Percentiles rank a stretch among this genome's conserved stretches.
Evolutionary conservation across 805 yeast genomes (phyloP).

Genomic region (Hyphopichia homilentoma): DNA sequence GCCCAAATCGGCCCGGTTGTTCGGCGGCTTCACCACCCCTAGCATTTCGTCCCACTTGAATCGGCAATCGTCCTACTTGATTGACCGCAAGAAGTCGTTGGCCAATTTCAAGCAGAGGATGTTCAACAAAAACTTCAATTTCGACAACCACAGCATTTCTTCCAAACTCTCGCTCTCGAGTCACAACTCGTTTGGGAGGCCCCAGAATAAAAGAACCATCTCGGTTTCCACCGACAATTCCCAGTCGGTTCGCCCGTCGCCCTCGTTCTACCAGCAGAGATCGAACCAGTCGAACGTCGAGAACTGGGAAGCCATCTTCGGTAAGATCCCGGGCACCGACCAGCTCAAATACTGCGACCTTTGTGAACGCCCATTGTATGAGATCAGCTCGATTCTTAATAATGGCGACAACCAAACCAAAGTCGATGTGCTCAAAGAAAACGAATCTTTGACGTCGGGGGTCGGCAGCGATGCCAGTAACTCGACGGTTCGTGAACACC

Average conservation of each 20-base stretch:
- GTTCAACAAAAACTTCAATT: conserved; percentile 1
- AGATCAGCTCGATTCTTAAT: conserved; percentile 43
- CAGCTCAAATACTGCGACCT: conserved; percentile 54
- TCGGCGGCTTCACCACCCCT: too few species aligned
- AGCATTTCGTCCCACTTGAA: conserved; percentile 1
- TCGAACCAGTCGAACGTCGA: conserved; percentile 8
- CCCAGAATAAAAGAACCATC: background rate
- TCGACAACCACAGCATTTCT: conserved; percentile 1
- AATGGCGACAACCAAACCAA: conserved; percentile 9
- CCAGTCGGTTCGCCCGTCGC: background rate
- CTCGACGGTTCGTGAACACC: background rate
- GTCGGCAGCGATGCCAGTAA: conserved; percentile 3
- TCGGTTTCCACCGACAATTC: conserved; percentile 7
- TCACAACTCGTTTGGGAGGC: background rate
- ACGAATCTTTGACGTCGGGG: conserved; percentile 1
- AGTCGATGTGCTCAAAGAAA: background rate
- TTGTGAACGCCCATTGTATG: conserved; percentile 68
- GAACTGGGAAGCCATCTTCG: conserved; percentile 34
- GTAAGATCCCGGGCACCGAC: conserved; percentile 36
- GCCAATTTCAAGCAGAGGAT: conserved; percentile 33
- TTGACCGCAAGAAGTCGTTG: conserved; percentile 30
- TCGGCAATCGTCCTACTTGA: conserved; percentile 12
- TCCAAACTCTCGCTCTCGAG: background rate
- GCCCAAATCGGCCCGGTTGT: conserved; percentile 1
- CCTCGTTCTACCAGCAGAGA: background rate